Evolutionary conservation across 2,329 filamentous ascomycete species (phyloP), one percentile per base, ranked within the genome.

Genomic region (Endoconidiophora laricicola): DNA sequence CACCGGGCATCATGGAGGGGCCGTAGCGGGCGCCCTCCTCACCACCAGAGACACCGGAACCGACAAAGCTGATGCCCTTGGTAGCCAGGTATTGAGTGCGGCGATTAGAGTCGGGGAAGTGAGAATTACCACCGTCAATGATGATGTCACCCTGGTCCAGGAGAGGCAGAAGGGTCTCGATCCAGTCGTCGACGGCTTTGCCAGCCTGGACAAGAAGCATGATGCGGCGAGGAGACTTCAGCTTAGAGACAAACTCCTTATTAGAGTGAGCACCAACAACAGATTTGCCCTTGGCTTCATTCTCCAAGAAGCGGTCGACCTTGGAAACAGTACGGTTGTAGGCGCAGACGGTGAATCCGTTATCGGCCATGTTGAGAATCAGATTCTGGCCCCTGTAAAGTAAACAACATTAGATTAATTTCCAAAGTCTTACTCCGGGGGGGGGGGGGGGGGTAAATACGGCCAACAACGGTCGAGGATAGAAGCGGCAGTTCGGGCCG

Each of bases 191-290:
- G 60, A 98, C 91, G 56, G 91, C 83, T 76, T 91, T 85, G 64
- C 91, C 91, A 61, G 91, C 91, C 83, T 95, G 93, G 71, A 98
- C 91, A 60, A 98, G 83, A 63, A 98, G 79, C 91, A 98, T 98
- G 70, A 98, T 79, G 62, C 88, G 84, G 62, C 91, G 86, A 63
- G 91, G 91, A 63, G 78, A 86, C 86, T 96, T 96, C 67, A 98
- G 84, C 79, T 95, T 95, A 69, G 78, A 71, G 64, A 90, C 79
- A 66, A 98, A 95, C 70, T 98, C 91, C 75, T 94, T 78, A 66
- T 86, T 83, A 63, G 81, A 84, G 73, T 94, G 82, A 61, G 91
- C 90, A 66, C 91, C 91, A 58, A 95, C 79, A 61, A 98, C 83
- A 61, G 86, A 83, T 78, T 94, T 95, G 74, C 88, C 85, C 77